Evolutionary conservation across 371 early-diverging fungal species (phyloP).

Genomic region (Batrachochytrium dendrobatidis): DNA sequence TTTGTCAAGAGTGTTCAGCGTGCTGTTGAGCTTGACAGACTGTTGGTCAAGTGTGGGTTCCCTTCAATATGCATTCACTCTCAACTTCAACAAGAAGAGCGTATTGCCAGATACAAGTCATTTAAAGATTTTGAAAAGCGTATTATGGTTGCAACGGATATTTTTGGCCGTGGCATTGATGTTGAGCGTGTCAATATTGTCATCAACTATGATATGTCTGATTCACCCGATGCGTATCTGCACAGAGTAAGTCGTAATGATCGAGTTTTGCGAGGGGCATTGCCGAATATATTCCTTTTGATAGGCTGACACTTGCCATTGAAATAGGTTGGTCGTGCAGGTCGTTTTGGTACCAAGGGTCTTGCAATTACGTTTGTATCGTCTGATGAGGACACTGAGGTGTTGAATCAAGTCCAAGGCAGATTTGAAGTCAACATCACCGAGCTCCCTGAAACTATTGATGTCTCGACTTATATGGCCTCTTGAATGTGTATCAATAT

Average conservation of each 20-base stretch:
- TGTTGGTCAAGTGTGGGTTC: constrained; percentile 84
- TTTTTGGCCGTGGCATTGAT: constrained; percentile 99
- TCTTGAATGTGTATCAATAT: too few species aligned
- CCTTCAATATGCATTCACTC: constrained; percentile 92
- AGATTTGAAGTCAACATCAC: constrained; percentile 94
- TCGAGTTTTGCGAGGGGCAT: too few species aligned
- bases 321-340: constrained; percentile 94
- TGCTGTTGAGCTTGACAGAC: constrained; percentile 81
- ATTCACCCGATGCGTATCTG: constrained; percentile 87
- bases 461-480: constrained; percentile 44
- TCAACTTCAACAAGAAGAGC: constrained; percentile 82
- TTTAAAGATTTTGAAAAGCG: constrained; percentile 94
- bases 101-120: constrained; percentile 82
- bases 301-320: background rate
- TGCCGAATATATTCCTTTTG: too few species aligned
- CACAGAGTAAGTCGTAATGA: constrained; percentile 67
- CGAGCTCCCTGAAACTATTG: constrained; percentile 77
- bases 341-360: constrained; percentile 99
- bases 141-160: constrained; percentile 97
- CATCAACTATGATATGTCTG: constrained; percentile 99
- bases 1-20: constrained; percentile 93
- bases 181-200: constrained; percentile 98
- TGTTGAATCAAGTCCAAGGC: constrained; percentile 86
- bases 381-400: constrained; percentile 72
- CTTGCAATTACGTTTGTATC: constrained; percentile 96